phyloP scores from a whole-genome alignment of 495 filamentous ascomycete genomes.

The Penicillium macrosclerotiorum region DNA sequence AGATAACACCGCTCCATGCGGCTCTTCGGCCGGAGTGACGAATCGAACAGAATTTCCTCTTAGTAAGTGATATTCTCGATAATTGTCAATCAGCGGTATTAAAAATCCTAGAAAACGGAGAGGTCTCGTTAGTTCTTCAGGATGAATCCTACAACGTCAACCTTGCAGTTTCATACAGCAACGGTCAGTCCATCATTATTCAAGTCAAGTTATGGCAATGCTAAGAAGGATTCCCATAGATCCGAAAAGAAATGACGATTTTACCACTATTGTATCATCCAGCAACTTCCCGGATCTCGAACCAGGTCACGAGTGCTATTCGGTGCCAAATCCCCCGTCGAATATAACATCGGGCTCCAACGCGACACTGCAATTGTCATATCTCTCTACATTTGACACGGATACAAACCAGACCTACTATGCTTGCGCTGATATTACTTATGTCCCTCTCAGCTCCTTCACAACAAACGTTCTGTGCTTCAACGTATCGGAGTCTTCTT shows the following conservation, averaged over 20 bases:
- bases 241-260: constrained; percentile 44
- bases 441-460: constrained; percentile 40
- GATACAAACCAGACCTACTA: constrained; percentile 50
- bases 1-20: constrained; percentile 50
- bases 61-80: constrained; percentile 17
- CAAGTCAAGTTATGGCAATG: not conserved
- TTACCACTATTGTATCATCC: constrained; percentile 35
- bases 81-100: not conserved
- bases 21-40: constrained; percentile 33
- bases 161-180: constrained; percentile 43
- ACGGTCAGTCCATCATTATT: constrained; percentile 29
- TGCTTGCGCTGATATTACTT: constrained; percentile 51
- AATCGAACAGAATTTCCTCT: constrained; percentile 49
- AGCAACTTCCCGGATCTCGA: constrained; percentile 30
- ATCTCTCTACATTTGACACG: constrained; percentile 42
- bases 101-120: constrained; percentile 21
- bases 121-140: constrained; percentile 36
- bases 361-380: constrained; percentile 52
- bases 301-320: constrained; percentile 52
- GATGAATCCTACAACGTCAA: constrained; percentile 49
- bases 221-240: constrained; percentile 7
- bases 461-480: constrained; percentile 45
- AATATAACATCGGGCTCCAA: constrained; percentile 39
- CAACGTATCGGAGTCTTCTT: constrained; percentile 41
- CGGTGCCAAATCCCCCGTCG: constrained; percentile 36